A percentile compares a stretch with the other conserved stretches of the same genome.
Conservation (phyloP, 2,329 filamentous ascomycete genomes). For the Emericellopsis atlantica region DNA sequence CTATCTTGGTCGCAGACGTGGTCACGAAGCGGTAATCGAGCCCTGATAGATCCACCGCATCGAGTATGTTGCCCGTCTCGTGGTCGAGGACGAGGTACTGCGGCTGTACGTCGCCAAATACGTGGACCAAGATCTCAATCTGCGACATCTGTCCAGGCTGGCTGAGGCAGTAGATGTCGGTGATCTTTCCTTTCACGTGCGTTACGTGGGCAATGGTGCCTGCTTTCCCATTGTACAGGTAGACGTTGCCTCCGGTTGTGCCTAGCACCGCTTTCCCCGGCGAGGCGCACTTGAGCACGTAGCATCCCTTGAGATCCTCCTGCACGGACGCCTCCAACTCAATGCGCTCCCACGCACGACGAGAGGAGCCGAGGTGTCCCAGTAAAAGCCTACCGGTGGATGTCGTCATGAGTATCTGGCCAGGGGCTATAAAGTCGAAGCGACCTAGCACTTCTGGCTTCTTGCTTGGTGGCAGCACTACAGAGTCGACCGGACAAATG, state of each 20-base stretch:
- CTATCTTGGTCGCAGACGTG: conserved; percentile 29
- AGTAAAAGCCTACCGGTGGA: conserved; percentile 47
- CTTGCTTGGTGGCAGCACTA: neutral
- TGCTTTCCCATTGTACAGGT: conserved; percentile 21
- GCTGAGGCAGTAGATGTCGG: conserved; percentile 32
- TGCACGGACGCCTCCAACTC: conserved; percentile 17
- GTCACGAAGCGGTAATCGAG: conserved; percentile 36
- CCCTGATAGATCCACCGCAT: conserved; percentile 16
- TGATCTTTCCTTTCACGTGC: conserved; percentile 32
- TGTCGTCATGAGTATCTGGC: conserved; percentile 42
- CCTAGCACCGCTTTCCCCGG: conserved; percentile 31
- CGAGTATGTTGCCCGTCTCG: conserved; percentile 12
- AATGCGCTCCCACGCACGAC: conserved; percentile 30
- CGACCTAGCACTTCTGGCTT: conserved; percentile 36
- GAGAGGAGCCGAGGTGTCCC: conserved; percentile 18
- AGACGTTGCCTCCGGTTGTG: conserved; percentile 33
- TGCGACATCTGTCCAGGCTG: neutral
- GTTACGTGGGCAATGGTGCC: conserved; percentile 18
- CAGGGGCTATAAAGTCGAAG: conserved; percentile 48
- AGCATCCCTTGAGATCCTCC: conserved; percentile 30
- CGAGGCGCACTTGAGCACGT: conserved; percentile 28
- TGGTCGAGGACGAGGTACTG: conserved; percentile 26
- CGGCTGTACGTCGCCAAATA: conserved; percentile 14
- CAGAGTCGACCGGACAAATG: conserved; percentile 10
- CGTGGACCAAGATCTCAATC: conserved; percentile 1